These are phyloP conservation scores for Dictyostelium firmibasis DNA, from an alignment of 78 protist genomes.

Conservation along the genomic window DNA sequence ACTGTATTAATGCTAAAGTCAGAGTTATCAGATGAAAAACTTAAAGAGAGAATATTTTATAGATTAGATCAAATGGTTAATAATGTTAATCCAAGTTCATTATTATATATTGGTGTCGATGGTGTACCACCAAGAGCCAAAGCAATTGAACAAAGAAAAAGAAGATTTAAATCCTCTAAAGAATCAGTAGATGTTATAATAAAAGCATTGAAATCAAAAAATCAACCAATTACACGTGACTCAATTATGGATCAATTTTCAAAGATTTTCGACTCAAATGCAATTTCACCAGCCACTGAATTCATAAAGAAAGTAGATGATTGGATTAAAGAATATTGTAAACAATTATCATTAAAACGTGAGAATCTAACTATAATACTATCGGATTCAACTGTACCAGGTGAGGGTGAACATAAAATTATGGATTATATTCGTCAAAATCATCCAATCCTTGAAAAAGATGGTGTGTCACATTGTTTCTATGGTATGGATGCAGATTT, in stretches of 20 bases:
- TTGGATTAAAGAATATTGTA: conserved; percentile 14
- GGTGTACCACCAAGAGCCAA: conserved; percentile 99
- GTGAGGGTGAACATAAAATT: conserved; percentile 97
- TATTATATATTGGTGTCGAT: conserved; percentile 95
- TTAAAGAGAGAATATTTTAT: conserved; percentile 79
- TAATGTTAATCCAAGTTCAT: conserved; percentile 85
- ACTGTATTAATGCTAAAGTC: background rate
- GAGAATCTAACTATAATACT: background rate
- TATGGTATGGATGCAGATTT: conserved; percentile 99
- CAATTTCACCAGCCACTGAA: conserved; percentile 97
- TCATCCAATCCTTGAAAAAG: conserved; percentile 37
- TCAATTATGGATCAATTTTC: background rate
- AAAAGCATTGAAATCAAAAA: background rate
- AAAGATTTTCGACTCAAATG: conserved; percentile 89
- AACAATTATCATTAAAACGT: background rate
- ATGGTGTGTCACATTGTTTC: conserved; percentile 84
- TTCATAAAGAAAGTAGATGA: conserved; percentile 90
- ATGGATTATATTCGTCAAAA: conserved; percentile 93
- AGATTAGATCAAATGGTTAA: conserved; percentile 91
- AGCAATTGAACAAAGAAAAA: conserved; percentile 95
- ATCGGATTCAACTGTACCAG: conserved; percentile 75
- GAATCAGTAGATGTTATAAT: conserved; percentile 66
- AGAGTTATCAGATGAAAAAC: background rate
- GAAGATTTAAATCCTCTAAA: conserved; percentile 91
- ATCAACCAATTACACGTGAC: background rate